phyloP scores from a whole-genome alignment of 139 green algal genomes.

The Picochlorum sp. region DNA sequence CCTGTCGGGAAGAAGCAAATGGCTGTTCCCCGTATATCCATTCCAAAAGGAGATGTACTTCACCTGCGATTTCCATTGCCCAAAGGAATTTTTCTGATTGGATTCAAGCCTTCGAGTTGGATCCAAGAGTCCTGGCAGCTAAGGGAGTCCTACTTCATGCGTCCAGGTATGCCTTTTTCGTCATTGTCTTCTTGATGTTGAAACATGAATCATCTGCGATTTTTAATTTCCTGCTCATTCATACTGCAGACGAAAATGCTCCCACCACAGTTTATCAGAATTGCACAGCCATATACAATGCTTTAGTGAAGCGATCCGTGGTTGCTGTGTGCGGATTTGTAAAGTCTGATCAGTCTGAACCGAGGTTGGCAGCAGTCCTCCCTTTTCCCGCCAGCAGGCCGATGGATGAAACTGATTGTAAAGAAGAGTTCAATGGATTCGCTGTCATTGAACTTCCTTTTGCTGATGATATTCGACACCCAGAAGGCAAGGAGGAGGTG shows the following conservation, averaged over 20 bases:
- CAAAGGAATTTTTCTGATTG: background rate
- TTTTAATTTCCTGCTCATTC: no score
- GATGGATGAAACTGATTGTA: no score
- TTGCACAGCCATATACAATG: no score
- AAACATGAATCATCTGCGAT: background rate
- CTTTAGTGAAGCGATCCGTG: background rate
- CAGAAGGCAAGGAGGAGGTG: background rate
- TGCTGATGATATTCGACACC: conserved; percentile 3
- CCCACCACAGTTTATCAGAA: no score
- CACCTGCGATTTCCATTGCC: background rate
- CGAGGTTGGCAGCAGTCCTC: background rate
- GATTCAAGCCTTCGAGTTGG: background rate
- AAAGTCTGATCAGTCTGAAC: background rate
- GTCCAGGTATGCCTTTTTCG: background rate
- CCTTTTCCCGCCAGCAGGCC: background rate
- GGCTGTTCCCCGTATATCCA: background rate
- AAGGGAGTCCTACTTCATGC: background rate
- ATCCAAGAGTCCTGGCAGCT: background rate
- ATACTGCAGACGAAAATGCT: no score
- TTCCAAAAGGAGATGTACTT: background rate
- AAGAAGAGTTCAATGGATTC: background rate
- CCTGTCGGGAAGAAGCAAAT: background rate
- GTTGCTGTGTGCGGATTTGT: background rate
- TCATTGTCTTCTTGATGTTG: background rate
- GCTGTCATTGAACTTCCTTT: background rate